Conservation (phyloP, 805 yeast genomes). For the Saccharomycopsis capsularis region DNA sequence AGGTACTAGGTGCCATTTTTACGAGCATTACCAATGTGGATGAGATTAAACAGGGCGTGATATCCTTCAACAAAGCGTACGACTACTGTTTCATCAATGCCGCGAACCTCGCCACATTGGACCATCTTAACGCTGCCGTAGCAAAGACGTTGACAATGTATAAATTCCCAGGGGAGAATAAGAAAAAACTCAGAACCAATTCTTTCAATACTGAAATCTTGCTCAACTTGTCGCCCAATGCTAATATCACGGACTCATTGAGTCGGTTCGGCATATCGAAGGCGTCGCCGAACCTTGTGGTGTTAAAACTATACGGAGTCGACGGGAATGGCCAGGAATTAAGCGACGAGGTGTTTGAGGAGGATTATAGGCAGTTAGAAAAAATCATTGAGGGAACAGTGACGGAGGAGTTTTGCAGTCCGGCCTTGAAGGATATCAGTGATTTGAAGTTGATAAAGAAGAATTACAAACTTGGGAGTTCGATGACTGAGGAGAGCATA, state of each 20-base stretch:
- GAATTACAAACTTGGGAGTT: conserved; percentile 17
- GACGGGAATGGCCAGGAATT: not conserved
- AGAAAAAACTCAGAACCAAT: conserved; percentile 10
- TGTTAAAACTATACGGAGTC: conserved; percentile 7
- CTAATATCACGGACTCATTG: conserved; percentile 13
- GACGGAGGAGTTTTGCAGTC: conserved; percentile 1
- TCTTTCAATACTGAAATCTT: conserved; percentile 15
- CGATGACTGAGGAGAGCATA: conserved; percentile 3
- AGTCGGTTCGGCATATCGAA: conserved; percentile 17
- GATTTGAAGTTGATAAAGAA: conserved; percentile 16
- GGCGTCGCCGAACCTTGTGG: conserved; percentile 5
- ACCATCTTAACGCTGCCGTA: conserved; percentile 17
- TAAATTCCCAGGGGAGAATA: conserved; percentile 1
- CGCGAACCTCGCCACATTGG: conserved; percentile 12
- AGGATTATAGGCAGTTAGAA: not conserved
- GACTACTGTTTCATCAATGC: conserved; percentile 18
- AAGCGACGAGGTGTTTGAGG: not conserved
- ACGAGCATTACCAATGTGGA: conserved; percentile 12
- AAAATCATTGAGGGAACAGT: not conserved
- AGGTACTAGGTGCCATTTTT: conserved; percentile 7
- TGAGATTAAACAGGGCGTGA: conserved; percentile 13
- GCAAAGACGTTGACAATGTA: conserved; percentile 13
- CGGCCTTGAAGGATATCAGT: not conserved
- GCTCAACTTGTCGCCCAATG: conserved; percentile 18
- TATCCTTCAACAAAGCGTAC: conserved; percentile 8